Base-by-base conservation (phyloP, 495 filamentous ascomycete species). In the Cercophora sp. region DNA sequence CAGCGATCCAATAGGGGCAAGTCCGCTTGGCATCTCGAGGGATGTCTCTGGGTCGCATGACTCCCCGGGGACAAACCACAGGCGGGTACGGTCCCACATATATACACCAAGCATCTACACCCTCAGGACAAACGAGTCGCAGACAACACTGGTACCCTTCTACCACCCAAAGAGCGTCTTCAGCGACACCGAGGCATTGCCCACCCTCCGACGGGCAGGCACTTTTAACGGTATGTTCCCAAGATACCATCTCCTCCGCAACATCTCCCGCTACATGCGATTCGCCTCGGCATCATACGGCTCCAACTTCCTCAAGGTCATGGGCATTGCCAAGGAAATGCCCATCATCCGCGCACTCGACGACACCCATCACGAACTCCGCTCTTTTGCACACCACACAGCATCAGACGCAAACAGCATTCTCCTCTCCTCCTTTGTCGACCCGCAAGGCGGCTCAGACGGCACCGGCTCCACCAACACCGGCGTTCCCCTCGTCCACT, bases 241-340 rank as follows among this genome's bases (percentile, higher is more conserved):
- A 1, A 62, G 75, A 13, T 71, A 77, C 40, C 85, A 87, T 57
- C 75, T 91, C 35, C 71, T 87, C 1, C 78, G 79, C 32, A 91
- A 90, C 59, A 81, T 90, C 13, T 74, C 83, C 15, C 79, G 87
- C 27, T 91, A 87, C 59, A 85, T 85, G 67, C 84, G 86, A 0
- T 91, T 89, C 63, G 81, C 87, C 1, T 88, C 86, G 10, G 87
- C 87, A 0, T 83, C 85, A 0, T 91, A 91, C 52, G 87, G 87
- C 1, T 77, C 84, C 3, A 81, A 75, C 52, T 88, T 89, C 22
- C 73, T 89, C 22, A 78, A 81, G 32, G 70, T 89, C 13, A 80
- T 89, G 76, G 87, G 87, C 3, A 80, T 88, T 42, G 64, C 65
- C 22, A 75, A 70, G 43, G 64, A 69, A n/a, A 72, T 77, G 36